phyloP scores from a whole-genome alignment of 768 basidiomycete genomes.

The Leccinum uliginosum region DNA sequence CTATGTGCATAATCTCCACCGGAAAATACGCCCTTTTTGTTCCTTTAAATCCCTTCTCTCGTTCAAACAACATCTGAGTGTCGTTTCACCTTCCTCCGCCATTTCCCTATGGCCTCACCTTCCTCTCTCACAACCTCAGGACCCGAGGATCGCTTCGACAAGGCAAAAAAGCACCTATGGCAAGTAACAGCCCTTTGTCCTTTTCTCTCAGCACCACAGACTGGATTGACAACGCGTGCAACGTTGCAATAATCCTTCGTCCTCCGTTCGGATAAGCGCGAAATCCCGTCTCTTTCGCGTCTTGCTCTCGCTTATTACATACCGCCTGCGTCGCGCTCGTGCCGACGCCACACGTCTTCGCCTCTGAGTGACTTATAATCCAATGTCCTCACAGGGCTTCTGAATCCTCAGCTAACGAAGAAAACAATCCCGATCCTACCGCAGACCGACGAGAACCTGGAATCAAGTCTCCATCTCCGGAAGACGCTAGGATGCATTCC shows the following conservation, averaged over 20 bases:
- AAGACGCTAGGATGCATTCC: constrained; percentile 19
- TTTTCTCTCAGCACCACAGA: constrained; percentile 4
- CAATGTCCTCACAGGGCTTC: constrained; percentile 26
- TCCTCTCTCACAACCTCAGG: constrained; percentile 15
- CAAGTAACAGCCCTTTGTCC: constrained; percentile 18
- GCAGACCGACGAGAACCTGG: constrained; percentile 11
- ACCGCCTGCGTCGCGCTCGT: constrained; percentile 14
- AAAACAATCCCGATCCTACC: constrained; percentile 12
- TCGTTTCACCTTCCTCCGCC: constrained; percentile 24
- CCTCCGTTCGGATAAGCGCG: constrained; percentile 10
- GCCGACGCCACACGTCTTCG: constrained; percentile 31
- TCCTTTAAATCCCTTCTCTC: constrained; percentile 30
- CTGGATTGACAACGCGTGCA: constrained; percentile 9
- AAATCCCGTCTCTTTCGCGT: constrained; percentile 12
- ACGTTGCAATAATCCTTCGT: constrained; percentile 10
- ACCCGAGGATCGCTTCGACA: constrained; percentile 32
- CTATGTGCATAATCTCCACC: constrained; percentile 37
- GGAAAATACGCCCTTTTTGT: constrained; percentile 22
- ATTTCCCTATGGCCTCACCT: constrained; percentile 24
- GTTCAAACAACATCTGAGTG: constrained; percentile 19
- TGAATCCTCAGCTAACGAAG: constrained; percentile 25
- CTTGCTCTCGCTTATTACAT: constrained; percentile 19
- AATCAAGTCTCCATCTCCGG: constrained; percentile 19
- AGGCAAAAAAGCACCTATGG: constrained; percentile 35
- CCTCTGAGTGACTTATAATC: constrained; percentile 20